Evolutionary conservation across 164 flowering plant species (phyloP).

Genomic region (Magnolia sinica): DNA sequence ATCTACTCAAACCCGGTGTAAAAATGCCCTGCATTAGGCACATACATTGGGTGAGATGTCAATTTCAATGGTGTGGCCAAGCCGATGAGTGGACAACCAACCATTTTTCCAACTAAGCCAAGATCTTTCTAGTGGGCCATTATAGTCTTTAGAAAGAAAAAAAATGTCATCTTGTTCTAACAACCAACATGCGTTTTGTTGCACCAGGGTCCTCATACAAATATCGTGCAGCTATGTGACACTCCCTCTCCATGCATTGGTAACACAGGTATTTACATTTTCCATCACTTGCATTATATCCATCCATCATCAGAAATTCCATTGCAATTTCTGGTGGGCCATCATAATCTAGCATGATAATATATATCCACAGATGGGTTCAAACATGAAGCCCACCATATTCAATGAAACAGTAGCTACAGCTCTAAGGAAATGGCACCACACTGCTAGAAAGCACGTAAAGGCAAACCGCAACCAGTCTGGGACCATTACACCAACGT

Average conservation of each 20-base stretch:
- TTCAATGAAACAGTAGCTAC: slow-evolving; percentile 66
- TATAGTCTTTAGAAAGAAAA: no score
- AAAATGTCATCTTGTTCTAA: neutral
- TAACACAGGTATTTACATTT: slow-evolving; percentile 55
- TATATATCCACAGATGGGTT: slow-evolving; percentile 60
- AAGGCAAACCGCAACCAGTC: slow-evolving; percentile 34
- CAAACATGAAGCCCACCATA: slow-evolving; percentile 70
- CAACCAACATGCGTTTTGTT: neutral
- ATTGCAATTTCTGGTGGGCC: neutral
- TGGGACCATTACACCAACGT: slow-evolving; percentile 33
- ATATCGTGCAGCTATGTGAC: slow-evolving; percentile 77
- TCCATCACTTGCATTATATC: no score
- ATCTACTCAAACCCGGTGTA: no score
- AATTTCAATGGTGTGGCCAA: no score
- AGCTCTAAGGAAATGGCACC: slow-evolving; percentile 72
- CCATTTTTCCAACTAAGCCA: no score
- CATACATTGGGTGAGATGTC: no score
- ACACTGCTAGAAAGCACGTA: slow-evolving; percentile 51
- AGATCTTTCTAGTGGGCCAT: no score
- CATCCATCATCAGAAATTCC: neutral
- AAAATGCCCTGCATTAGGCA: no score
- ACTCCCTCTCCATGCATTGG: slow-evolving; percentile 87
- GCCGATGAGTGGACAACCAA: no score
- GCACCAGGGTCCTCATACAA: slow-evolving; percentile 47
- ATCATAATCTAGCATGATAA: neutral